phyloP scores from a whole-genome alignment of 2,329 filamentous ascomycete species.

The Aureobasidium sp. region DNA sequence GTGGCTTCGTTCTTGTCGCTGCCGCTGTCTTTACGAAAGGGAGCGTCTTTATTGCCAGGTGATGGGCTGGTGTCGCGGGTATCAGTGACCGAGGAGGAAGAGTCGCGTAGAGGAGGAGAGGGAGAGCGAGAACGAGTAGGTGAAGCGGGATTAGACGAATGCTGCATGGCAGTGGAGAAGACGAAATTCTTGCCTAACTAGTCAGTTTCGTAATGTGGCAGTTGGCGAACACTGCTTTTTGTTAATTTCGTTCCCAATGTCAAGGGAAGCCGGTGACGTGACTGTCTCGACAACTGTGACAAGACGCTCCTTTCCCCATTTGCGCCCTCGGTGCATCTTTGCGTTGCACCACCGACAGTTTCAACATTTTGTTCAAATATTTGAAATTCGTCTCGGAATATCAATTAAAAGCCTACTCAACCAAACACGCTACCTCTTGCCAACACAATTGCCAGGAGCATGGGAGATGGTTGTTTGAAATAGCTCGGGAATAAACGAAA shows the following conservation, averaged over 20 bases:
- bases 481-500: not conserved
- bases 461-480: not conserved
- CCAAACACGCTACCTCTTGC: too few species aligned
- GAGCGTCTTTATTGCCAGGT: not conserved
- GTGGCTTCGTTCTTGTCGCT: conserved; percentile 11
- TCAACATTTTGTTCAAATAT: not conserved
- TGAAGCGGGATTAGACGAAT: not conserved
- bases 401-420: not conserved
- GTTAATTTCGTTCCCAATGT: not conserved
- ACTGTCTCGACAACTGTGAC: not conserved
- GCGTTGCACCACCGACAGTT: not conserved
- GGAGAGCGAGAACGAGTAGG: not conserved
- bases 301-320: not conserved
- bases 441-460: not conserved
- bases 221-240: conserved; percentile 8
- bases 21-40: not conserved
- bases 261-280: not conserved
- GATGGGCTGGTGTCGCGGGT: not conserved
- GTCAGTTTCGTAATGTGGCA: conserved; percentile 1
- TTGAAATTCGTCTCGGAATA: not conserved
- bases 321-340: not conserved
- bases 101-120: not conserved
- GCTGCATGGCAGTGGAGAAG: conserved; percentile 2
- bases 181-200: not conserved
- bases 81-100: not conserved